phyloP scores from a whole-genome alignment of 1,139 yeast genomes.

The Wickerhamiella infanticola region DNA sequence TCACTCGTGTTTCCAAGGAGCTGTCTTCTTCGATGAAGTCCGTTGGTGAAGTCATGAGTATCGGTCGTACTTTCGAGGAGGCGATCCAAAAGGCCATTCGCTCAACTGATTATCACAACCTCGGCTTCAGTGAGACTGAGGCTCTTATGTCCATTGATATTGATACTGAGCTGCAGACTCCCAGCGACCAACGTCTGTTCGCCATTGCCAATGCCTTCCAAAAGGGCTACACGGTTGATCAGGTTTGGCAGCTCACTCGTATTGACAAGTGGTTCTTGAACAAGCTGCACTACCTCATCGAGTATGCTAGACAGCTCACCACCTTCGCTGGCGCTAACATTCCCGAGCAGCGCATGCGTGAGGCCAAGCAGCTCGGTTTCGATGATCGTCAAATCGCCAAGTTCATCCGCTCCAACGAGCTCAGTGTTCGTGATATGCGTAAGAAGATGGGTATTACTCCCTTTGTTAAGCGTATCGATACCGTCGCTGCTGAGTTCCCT shows the following conservation, averaged over 20 bases:
- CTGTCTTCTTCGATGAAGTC: slow-evolving; percentile 94
- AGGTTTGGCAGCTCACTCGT: slow-evolving; percentile 81
- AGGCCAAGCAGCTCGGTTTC: slow-evolving; percentile 94
- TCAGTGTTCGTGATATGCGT: slow-evolving; percentile 82
- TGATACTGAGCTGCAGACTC: slow-evolving; percentile 82
- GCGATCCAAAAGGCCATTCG: slow-evolving; percentile 97
- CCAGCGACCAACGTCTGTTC: slow-evolving; percentile 90
- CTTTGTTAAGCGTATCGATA: slow-evolving; percentile 92
- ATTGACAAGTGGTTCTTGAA: slow-evolving; percentile 96
- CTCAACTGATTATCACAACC: slow-evolving; percentile 86
- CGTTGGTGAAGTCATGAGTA: slow-evolving; percentile 97
- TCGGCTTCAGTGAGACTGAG: slow-evolving; percentile 83
- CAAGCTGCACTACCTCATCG: slow-evolving; percentile 37
- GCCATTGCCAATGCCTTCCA: slow-evolving; percentile 88
- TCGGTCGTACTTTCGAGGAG: slow-evolving; percentile 96
- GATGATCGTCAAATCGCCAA: slow-evolving; percentile 95
- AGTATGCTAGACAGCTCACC: slow-evolving; percentile 8
- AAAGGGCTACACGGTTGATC: slow-evolving; percentile 79
- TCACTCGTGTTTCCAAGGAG: slow-evolving; percentile 78
- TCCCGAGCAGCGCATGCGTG: slow-evolving; percentile 36
- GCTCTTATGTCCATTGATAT: slow-evolving; percentile 81
- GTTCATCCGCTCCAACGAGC: slow-evolving; percentile 79
- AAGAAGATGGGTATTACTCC: slow-evolving; percentile 81
- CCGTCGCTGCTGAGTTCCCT: slow-evolving; percentile 98
- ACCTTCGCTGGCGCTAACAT: slow-evolving; percentile 7